phyloP scores from a whole-genome alignment of 306 rosid genomes.

The Morella rubra region DNA sequence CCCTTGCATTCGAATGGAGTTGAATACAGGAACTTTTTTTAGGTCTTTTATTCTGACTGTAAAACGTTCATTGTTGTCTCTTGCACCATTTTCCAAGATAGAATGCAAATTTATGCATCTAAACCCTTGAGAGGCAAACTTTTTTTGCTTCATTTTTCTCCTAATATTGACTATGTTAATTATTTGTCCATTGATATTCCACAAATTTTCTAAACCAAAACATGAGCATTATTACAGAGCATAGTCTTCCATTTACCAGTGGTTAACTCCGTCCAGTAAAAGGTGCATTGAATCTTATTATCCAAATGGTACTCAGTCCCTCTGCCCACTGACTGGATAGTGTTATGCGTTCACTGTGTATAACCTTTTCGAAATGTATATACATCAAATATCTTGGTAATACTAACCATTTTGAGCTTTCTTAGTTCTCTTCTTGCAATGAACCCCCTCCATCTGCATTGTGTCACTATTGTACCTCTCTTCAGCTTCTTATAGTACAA shows the following conservation, averaged over 20 bases:
- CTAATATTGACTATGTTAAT: not conserved
- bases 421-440: constrained; percentile 79
- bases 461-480: constrained; percentile 72
- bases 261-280: not conserved
- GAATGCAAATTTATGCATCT: not conserved
- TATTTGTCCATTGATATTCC: not conserved
- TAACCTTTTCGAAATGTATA: not conserved
- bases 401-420: constrained; percentile 84
- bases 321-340: not conserved
- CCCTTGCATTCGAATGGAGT: not conserved
- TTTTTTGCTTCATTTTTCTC: not conserved
- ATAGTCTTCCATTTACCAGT: not conserved
- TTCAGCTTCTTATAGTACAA: constrained; percentile 69
- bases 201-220: not conserved
- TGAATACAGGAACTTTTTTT: not conserved
- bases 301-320: not conserved
- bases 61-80: not conserved
- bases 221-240: not conserved
- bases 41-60: not conserved
- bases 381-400: not conserved
- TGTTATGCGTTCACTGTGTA: not conserved
- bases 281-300: not conserved
- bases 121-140: not conserved
- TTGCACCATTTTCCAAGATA: not conserved
- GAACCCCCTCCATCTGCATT: constrained; percentile 84